Percentiles rank a stretch among this genome's conserved stretches.
Conservation (phyloP, 495 filamentous ascomycete species). For the Daldinia childiae region DNA sequence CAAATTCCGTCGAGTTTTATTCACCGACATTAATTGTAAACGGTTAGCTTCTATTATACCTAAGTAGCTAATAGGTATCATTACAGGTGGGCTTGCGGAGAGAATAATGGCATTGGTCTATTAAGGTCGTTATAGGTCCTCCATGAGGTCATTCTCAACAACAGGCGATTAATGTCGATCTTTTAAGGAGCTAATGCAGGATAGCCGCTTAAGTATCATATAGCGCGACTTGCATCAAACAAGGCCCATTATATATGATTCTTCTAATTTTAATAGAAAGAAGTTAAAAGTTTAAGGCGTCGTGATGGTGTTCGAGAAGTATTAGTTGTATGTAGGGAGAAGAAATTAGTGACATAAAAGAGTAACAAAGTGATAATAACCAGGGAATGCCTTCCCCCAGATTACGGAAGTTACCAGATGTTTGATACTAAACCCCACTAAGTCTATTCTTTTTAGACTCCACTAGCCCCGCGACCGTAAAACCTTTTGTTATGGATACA, state of each 20-base stretch:
- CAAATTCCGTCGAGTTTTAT: constrained; percentile 8
- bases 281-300: not conserved
- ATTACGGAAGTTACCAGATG: constrained; percentile 4
- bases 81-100: constrained; percentile 17
- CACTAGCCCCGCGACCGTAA: constrained; percentile 27
- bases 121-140: constrained; percentile 1
- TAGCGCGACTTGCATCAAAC: constrained; percentile 1
- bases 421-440: constrained; percentile 5
- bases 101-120: constrained; percentile 12
- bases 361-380: not conserved
- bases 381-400: constrained; percentile 2
- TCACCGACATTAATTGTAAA: constrained; percentile 9
- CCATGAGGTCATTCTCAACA: constrained; percentile 28
- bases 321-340: not conserved
- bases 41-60: not conserved
- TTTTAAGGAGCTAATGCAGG: not conserved
- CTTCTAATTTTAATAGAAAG: not conserved
- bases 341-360: not conserved
- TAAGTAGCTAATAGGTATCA: constrained; percentile 21
- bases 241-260: not conserved
- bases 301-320: not conserved
- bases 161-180: constrained; percentile 20
- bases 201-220: constrained; percentile 1
- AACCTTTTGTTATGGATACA: constrained; percentile 2
- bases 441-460: not conserved